Percentiles rank a stretch among this genome's conserved stretches.
phyloP scores from a whole-genome alignment of 2,329 filamentous ascomycete species.

The Alternaria incomplexa region DNA sequence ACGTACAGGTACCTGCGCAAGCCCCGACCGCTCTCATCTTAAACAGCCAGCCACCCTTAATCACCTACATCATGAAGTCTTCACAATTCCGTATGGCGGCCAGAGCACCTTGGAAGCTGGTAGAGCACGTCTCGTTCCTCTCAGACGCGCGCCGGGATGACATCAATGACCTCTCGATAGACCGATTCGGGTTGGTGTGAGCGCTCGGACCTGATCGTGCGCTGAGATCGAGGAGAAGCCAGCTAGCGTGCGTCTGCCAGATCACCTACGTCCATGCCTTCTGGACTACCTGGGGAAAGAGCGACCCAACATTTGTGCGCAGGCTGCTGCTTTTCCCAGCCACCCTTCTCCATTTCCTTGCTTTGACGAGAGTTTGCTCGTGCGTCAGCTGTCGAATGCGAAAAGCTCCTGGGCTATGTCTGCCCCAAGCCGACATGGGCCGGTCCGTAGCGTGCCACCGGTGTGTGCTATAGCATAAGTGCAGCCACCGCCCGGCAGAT shows the following conservation, averaged over 20 bases:
- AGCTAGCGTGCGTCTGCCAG: too few species aligned
- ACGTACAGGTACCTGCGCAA: constrained; percentile 25
- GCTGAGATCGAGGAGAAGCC: background rate
- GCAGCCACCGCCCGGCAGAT: background rate
- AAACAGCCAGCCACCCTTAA: constrained; percentile 7
- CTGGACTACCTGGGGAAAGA: too few species aligned
- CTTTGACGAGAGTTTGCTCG: background rate
- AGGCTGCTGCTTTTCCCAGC: background rate
- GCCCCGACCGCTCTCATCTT: background rate
- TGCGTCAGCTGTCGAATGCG: background rate
- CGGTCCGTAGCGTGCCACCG: background rate
- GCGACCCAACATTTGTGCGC: background rate
- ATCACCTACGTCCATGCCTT: background rate
- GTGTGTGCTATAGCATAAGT: background rate
- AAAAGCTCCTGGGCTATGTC: background rate
- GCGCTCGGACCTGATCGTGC: background rate
- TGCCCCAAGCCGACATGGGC: background rate
- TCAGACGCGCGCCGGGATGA: constrained; percentile 8
- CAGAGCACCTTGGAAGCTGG: constrained; percentile 5
- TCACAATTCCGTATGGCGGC: background rate
- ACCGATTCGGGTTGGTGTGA: constrained; percentile 1
- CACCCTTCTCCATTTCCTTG: background rate
- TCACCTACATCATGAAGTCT: constrained; percentile 22
- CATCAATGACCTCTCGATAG: constrained; percentile 14
- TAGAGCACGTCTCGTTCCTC: constrained; percentile 2